phyloP scores from a whole-genome alignment of 495 filamentous ascomycete species.

The Glutinoglossum americanum region DNA sequence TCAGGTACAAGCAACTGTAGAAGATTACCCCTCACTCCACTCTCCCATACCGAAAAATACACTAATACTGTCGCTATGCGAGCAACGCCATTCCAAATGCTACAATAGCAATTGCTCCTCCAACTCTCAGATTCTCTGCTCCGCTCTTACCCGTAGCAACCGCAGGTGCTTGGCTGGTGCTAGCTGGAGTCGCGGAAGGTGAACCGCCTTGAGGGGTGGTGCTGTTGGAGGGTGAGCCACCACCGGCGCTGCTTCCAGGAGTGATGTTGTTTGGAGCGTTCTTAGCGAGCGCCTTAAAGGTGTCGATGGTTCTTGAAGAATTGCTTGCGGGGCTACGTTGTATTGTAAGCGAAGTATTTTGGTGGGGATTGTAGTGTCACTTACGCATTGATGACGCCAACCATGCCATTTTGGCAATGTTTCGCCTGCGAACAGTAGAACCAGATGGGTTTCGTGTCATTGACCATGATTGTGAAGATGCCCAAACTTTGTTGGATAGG shows the following conservation, averaged over 20 bases:
- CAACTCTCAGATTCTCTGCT: neutral
- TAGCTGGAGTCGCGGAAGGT: neutral
- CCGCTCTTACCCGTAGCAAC: neutral
- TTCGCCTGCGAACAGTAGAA: slow-evolving; percentile 20
- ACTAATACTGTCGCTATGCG: neutral
- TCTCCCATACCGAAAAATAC: neutral
- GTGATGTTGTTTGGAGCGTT: neutral
- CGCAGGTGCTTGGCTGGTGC: neutral
- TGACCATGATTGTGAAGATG: slow-evolving; percentile 14
- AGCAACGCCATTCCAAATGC: neutral
- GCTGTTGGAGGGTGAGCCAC: neutral
- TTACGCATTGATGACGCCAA: slow-evolving; percentile 18
- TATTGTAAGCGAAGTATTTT: neutral
- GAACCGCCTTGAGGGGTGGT: neutral
- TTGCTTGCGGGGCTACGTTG: slow-evolving; percentile 1
- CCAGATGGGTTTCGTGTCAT: slow-evolving; percentile 20
- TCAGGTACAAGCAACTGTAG: neutral
- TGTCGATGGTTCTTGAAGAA: neutral
- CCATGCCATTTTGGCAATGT: slow-evolving; percentile 21
- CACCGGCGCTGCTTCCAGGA: neutral
- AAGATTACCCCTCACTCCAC: neutral
- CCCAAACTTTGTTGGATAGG: slow-evolving; percentile 6
- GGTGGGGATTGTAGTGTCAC: neutral
- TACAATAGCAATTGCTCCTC: neutral
- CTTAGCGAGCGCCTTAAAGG: neutral